A percentile compares a stretch with the other conserved stretches of the same genome.
These are phyloP conservation scores for Anthracocystis walkeri DNA, from an alignment of 1,284 basidiomycete species.

Conservation along the genomic window DNA sequence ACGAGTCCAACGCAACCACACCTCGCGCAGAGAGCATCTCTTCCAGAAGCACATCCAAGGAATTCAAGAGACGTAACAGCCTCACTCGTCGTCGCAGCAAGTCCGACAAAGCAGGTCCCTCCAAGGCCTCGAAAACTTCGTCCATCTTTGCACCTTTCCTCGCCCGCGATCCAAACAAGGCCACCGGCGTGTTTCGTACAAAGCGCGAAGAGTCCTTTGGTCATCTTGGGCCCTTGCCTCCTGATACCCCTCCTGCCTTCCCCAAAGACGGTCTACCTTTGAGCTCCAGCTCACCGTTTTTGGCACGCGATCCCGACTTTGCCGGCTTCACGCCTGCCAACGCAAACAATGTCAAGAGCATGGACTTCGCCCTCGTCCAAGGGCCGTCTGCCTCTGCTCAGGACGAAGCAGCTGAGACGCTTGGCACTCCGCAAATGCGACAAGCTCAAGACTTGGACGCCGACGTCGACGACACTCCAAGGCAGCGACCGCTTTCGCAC, in stretches of 20 bases:
- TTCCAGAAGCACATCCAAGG: conserved; percentile 16
- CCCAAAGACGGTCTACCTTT: conserved; percentile 24
- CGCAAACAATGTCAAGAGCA: conserved; percentile 12
- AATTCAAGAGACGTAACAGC: conserved; percentile 9
- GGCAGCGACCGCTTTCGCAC: conserved; percentile 21
- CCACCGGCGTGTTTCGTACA: conserved; percentile 4
- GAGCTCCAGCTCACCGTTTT: conserved; percentile 27
- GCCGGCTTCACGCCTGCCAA: conserved; percentile 6
- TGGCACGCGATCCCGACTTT: conserved; percentile 22
- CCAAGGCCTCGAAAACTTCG: conserved; percentile 16
- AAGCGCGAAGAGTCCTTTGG: conserved; percentile 39
- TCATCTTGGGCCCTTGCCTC: conserved; percentile 26
- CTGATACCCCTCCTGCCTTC: conserved; percentile 20
- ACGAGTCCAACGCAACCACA: conserved; percentile 8
- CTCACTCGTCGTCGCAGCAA: conserved; percentile 34
- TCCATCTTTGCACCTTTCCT: conserved; percentile 51
- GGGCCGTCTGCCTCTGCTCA: not conserved
- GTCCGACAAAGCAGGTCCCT: conserved; percentile 23
- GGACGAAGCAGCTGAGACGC: conserved; percentile 16
- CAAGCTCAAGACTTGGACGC: conserved; percentile 4
- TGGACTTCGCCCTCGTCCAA: conserved; percentile 15
- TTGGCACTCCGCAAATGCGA: conserved; percentile 12
- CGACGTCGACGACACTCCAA: conserved; percentile 3
- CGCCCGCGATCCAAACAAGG: conserved; percentile 30
- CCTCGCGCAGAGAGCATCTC: conserved; percentile 24